A percentile compares a stretch with the other conserved stretches of the same genome.
Evolutionary conservation across 179 eudicot genomes (phyloP).

Genomic region (Corrigiola litoralis): DNA sequence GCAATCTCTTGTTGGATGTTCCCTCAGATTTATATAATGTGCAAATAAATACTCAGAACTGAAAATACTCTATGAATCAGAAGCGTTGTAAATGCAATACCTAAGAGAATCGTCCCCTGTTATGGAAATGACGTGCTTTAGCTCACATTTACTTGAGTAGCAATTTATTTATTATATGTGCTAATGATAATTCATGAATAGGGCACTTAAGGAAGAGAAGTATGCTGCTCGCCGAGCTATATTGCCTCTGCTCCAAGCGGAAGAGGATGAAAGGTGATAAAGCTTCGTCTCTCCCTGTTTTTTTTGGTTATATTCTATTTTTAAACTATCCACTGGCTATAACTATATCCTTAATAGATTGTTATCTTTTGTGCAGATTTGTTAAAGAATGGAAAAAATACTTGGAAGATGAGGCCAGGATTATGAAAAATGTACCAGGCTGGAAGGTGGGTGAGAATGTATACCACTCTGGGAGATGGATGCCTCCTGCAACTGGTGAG

Average conservation of each 20-base stretch:
- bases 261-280: constrained; percentile 78
- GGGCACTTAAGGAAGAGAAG: constrained; percentile 80
- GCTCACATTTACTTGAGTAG: background rate
- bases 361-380: constrained; percentile 44
- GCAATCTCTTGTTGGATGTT: too few species aligned
- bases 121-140: too few species aligned
- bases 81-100: background rate
- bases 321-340: background rate
- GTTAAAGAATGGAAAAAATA: constrained; percentile 92
- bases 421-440: constrained; percentile 97
- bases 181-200: constrained; percentile 17
- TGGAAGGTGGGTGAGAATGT: constrained; percentile 99
- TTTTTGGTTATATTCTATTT: background rate
- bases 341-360: background rate
- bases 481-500: constrained; percentile 97
- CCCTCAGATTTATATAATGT: too few species aligned
- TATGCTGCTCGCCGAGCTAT: constrained; percentile 79
- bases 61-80: too few species aligned
- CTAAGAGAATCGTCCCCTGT: background rate
- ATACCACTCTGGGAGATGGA: constrained; percentile 91
- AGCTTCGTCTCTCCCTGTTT: background rate
- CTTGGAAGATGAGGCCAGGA: constrained; percentile 85
- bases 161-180: background rate
- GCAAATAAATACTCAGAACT: too few species aligned
- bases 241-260: constrained; percentile 76